Evolutionary conservation across 2,329 filamentous ascomycete species (phyloP).

Genomic region (Penicillium crustosum): DNA sequence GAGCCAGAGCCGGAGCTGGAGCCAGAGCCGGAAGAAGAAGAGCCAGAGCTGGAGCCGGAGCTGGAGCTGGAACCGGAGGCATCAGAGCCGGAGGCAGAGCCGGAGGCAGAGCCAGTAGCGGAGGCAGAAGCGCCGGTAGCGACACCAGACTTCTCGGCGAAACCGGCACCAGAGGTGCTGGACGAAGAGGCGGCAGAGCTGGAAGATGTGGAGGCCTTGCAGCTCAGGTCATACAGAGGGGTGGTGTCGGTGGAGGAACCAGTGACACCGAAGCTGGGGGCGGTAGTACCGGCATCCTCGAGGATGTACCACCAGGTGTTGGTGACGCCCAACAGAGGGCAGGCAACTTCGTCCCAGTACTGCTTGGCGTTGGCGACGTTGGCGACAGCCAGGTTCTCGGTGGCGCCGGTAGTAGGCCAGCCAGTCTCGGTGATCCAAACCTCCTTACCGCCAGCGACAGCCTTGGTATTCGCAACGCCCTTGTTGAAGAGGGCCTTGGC

Average conservation of each 20-base stretch:
- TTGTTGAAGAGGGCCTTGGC: slow-evolving; percentile 67
- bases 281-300: slow-evolving; percentile 37
- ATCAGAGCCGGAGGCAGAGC: slow-evolving; percentile 10
- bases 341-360: slow-evolving; percentile 81
- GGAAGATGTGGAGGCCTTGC: slow-evolving; percentile 25
- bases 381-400: slow-evolving; percentile 62
- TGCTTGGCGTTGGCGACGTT: slow-evolving; percentile 66
- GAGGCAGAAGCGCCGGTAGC: slow-evolving; percentile 20
- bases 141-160: slow-evolving; percentile 17
- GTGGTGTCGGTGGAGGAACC: slow-evolving; percentile 36
- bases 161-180: slow-evolving; percentile 16
- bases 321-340: slow-evolving; percentile 51
- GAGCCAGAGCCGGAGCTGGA: slow-evolving; percentile 2
- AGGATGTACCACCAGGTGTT: slow-evolving; percentile 49
- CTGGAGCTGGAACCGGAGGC: slow-evolving; percentile 7
- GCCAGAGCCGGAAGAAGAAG: slow-evolving; percentile 4
- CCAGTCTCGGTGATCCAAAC: slow-evolving; percentile 90
- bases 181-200: slow-evolving; percentile 24
- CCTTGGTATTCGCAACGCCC: slow-evolving; percentile 61
- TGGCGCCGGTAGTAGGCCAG: slow-evolving; percentile 73
- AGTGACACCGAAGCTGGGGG: slow-evolving; percentile 44
- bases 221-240: slow-evolving; percentile 41
- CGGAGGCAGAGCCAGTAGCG: slow-evolving; percentile 10
- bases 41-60: not conserved
- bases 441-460: slow-evolving; percentile 63